Evolutionary conservation across 768 basidiomycete species (phyloP), one percentile per base, ranked within the genome.

Genomic region (Candolleomyces aberdarensis): DNA sequence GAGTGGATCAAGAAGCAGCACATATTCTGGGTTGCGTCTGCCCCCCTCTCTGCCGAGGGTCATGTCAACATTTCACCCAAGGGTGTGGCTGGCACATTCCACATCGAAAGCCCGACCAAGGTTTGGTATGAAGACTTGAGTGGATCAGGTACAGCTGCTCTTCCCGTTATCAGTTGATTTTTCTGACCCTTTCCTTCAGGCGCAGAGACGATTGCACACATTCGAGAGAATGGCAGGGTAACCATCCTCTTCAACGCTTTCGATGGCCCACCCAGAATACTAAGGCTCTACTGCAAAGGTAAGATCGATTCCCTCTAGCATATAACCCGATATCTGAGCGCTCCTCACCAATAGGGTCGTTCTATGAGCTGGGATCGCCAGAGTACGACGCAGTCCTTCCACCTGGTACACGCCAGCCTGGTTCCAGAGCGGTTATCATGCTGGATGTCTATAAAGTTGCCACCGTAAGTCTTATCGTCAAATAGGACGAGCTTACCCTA

Each of bases 101-200:
- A 86, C 65, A 68, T 89, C 62, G 75, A 80, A 15, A 74, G 83
- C 59, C 70, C 78, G 19, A 81, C 76, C 46, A 74, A 71, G 50
- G 84, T 86, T 2, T 90, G 88, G 89, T 91, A 91, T 63, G 87
- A 91, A 66, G 88, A 91, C 68, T 76, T 88, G 49, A 85, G 83
- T 19, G 89, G 89, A 9, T 85, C 86, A 62, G 87, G 87, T 86
- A 61, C 46, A 78, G 75, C 10, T 58, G 3, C 39, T 20, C 60
- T 19, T 19, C 52, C 31, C 29, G 17, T 43, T 32, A 41, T 31
- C 32, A 44, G 58, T 50, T 10, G 11, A 40, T 19, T 17, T 55
- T 56, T 61, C 55, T 58, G 48, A 46, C 15, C 3, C 32, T 56
- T 32, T 15, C 2, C 2, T 50, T 7, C 56, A 78, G 77, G 76